Evolutionary conservation across 495 filamentous ascomycete species (phyloP), one percentile per base, ranked within the genome.

Genomic region (Jackrogersella minutella): DNA sequence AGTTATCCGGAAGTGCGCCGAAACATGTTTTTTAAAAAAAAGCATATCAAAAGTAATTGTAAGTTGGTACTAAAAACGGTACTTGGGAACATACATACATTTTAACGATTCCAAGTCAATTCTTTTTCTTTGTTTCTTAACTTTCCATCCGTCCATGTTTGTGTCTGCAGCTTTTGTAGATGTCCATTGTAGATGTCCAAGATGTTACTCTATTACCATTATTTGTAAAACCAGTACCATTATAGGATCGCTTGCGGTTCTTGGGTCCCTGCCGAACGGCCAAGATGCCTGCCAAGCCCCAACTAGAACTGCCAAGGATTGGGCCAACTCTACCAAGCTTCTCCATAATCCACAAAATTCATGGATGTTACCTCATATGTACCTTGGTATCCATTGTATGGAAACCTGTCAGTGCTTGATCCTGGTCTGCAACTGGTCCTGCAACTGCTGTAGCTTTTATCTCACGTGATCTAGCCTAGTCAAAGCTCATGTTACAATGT

Each of bases 201-300:
- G 41, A 69, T 60, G 60, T 55, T 50, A 69, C 66, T 55, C 60
- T 47, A 59, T 54, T 63, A 67, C 64, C 58, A 63, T 65, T 69
- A 69, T 69, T 69, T 69, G 66, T 69, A 69, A 69, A 69, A 69
- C 66, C 56, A 58, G 56, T 64, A 57, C 49, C 66, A 69, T 62
- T 11, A 64, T 61, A 64, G 66, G 66, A 28, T 16, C 58, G 47
- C 47, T 43, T 60, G 49, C 26, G 50, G 33, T 39, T 54, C 55
- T 54, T 54, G 56, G 58, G 39, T 46, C 55, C 63, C 55, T 59
- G 54, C 54, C 47, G 54, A 44, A 58, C 14, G 36, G 53, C 41
- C 50, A 61, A 51, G 50, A 33, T 51, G 13, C 21, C 39, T 40
- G 62, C 56, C 62, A 58, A 52, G 52, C 17, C 46, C n/a, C 16